phyloP scores from a whole-genome alignment of 1,139 yeast species.

The Zygosaccharomyces pseudobailii region DNA sequence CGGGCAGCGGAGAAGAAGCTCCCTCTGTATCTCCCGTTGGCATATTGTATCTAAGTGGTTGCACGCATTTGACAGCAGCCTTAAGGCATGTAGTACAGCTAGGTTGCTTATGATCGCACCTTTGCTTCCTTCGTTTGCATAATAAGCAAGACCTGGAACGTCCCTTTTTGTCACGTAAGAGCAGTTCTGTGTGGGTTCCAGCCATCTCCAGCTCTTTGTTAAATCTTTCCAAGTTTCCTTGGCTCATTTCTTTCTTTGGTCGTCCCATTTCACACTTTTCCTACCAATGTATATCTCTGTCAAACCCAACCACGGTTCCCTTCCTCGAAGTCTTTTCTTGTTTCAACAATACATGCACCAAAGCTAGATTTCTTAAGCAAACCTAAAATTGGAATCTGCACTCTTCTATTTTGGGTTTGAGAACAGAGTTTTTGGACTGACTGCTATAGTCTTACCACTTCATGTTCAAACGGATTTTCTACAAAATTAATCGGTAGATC shows the following conservation, averaged over 20 bases:
- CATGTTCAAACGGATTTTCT: not conserved
- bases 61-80: conserved; percentile 52
- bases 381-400: not conserved
- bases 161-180: conserved; percentile 41
- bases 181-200: conserved; percentile 26
- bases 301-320: not conserved
- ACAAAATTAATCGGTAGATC: not conserved
- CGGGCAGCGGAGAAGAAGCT: conserved; percentile 2
- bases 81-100: conserved; percentile 58
- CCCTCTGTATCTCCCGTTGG: not conserved
- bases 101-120: conserved; percentile 57
- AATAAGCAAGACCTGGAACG: conserved; percentile 49
- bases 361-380: not conserved
- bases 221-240: conserved; percentile 31
- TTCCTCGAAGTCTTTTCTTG: not conserved
- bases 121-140: conserved; percentile 50
- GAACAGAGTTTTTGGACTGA: not conserved
- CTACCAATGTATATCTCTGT: not conserved
- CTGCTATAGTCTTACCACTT: not conserved
- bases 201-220: conserved; percentile 34
- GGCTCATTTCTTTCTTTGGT: conserved; percentile 34
- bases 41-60: conserved; percentile 49
- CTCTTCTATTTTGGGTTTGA: not conserved
- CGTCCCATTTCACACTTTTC: conserved; percentile 29
- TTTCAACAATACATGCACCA: not conserved